Evolutionary conservation across 2,329 filamentous ascomycete genomes (phyloP).

Genomic region (Tolypocladium pustulatum): DNA sequence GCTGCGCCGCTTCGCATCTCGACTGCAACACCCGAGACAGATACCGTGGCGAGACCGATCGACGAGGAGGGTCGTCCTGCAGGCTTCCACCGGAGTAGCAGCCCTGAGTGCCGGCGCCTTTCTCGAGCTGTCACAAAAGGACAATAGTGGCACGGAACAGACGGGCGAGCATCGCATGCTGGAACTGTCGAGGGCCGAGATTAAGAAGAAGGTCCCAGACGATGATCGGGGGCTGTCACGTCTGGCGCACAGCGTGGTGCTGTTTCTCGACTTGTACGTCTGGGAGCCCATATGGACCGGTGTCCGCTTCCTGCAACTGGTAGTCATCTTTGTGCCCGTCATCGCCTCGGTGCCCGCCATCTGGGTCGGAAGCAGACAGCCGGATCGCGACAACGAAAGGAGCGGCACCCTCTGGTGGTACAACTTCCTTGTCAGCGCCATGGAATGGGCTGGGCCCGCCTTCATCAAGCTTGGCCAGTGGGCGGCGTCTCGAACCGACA

Average conservation of each 20-base stretch:
- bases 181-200: slow-evolving; percentile 66
- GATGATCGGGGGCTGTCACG: slow-evolving; percentile 49
- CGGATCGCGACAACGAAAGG: slow-evolving; percentile 61
- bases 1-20: slow-evolving; percentile 13
- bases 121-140: slow-evolving; percentile 44
- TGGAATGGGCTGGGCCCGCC: slow-evolving; percentile 88
- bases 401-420: slow-evolving; percentile 92
- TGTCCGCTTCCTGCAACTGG: slow-evolving; percentile 76
- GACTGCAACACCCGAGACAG: slow-evolving; percentile 12
- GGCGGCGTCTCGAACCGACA: slow-evolving; percentile 92
- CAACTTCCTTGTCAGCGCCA: slow-evolving; percentile 69
- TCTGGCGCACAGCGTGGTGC: slow-evolving; percentile 46
- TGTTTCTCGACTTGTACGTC: slow-evolving; percentile 63
- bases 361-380: slow-evolving; percentile 61
- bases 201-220: slow-evolving; percentile 56
- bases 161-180: slow-evolving; percentile 85
- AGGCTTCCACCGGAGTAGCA: slow-evolving; percentile 28
- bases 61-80: slow-evolving; percentile 19
- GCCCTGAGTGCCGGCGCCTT: slow-evolving; percentile 46
- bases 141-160: slow-evolving; percentile 37
- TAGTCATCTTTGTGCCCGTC: slow-evolving; percentile 84
- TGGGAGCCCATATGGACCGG: slow-evolving; percentile 82
- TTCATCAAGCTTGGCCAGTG: slow-evolving; percentile 99
- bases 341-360: slow-evolving; percentile 68
- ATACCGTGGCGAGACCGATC: slow-evolving; percentile 13